These are phyloP conservation scores for Malania oleifera DNA, from an alignment of 164 flowering plant genomes.

Conservation along the genomic window DNA sequence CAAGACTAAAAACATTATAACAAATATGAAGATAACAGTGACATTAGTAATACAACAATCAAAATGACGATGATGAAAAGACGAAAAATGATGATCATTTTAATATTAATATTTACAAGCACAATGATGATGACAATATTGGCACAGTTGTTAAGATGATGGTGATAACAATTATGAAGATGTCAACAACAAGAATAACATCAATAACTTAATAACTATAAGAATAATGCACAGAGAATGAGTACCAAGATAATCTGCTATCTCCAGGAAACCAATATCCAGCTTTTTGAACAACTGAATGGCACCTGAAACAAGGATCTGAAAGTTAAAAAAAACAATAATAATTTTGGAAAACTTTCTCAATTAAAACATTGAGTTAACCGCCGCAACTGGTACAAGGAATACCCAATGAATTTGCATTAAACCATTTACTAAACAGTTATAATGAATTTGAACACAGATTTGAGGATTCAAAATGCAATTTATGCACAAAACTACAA, in stretches of 20 bases:
- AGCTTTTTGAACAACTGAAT: constrained; percentile 18
- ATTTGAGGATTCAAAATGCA: background rate
- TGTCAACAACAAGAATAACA: background rate
- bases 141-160: background rate
- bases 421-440: no score
- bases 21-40: no score
- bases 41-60: no score
- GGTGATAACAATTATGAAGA: background rate
- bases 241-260: constrained; percentile 38
- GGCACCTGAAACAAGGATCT: constrained; percentile 23
- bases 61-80: background rate
- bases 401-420: background rate
- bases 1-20: no score
- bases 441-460: background rate
- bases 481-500: background rate
- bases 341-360: background rate
- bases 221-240: background rate
- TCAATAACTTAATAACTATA: background rate
- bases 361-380: background rate
- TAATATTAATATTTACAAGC: background rate
- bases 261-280: constrained; percentile 27
- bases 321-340: constrained; percentile 5
- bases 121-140: background rate
- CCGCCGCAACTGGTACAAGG: no score
- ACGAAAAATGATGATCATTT: background rate